Conservation (phyloP, 2,329 filamentous ascomycete species). For the Elsinoe fawcettii region DNA sequence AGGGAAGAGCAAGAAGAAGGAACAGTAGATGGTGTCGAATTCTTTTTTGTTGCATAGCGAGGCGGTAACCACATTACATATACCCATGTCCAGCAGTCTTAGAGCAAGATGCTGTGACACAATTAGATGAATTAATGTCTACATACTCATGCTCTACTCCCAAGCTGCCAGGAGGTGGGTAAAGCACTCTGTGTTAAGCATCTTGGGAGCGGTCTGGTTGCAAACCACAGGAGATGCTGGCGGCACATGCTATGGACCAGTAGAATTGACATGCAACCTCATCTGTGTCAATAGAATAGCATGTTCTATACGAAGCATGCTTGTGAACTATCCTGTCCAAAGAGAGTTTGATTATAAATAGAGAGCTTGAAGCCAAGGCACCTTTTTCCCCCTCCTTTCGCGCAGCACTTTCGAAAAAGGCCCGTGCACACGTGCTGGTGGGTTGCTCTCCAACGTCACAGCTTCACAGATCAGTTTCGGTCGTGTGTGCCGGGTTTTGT, state of each 20-base stretch:
- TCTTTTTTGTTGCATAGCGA: neutral
- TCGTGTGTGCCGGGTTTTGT: neutral
- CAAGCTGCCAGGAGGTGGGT: too few relatives aligned
- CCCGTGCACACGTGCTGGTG: conserved; percentile 1
- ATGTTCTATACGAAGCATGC: too few relatives aligned
- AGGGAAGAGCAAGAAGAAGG: neutral
- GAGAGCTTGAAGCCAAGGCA: neutral
- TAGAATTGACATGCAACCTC: too few relatives aligned
- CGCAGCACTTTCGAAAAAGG: neutral
- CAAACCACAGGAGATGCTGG: too few relatives aligned
- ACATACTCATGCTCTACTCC: neutral
- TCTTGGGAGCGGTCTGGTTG: too few relatives aligned
- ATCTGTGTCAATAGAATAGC: too few relatives aligned
- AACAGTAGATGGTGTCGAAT: conserved; percentile 25
- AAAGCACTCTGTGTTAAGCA: too few relatives aligned
- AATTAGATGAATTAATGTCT: neutral
- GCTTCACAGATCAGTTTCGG: neutral
- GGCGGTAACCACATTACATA: neutral
- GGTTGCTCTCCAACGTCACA: conserved; percentile 6
- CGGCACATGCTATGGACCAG: too few relatives aligned
- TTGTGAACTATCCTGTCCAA: neutral
- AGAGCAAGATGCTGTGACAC: neutral
- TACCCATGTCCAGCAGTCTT: neutral
- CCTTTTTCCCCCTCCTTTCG: neutral
- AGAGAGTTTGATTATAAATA: conserved; percentile 18